phyloP scores from a whole-genome alignment of 495 filamentous ascomycete genomes.

The Aspergillus ellipticus region DNA sequence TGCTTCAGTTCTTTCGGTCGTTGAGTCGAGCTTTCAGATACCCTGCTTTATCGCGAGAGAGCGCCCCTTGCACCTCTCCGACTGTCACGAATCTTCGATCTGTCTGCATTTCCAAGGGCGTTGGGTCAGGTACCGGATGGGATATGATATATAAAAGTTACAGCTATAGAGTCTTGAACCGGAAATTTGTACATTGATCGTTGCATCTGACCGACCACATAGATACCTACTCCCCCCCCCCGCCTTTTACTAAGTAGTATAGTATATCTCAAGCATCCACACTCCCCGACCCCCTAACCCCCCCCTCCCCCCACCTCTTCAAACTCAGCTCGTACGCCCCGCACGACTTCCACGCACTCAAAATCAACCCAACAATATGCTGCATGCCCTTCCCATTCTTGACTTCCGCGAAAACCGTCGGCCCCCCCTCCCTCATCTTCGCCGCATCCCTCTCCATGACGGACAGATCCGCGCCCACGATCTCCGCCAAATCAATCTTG shows the following conservation, averaged over 20 bases:
- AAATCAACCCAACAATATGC: constrained; percentile 80
- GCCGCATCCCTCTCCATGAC: constrained; percentile 95
- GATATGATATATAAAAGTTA: neutral
- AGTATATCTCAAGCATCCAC: constrained; percentile 34
- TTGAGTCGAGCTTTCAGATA: constrained; percentile 14
- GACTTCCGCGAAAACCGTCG: constrained; percentile 95
- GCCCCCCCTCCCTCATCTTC: constrained; percentile 94
- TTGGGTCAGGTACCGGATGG: constrained; percentile 4
- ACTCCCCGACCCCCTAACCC: constrained; percentile 43
- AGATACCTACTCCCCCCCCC: no score
- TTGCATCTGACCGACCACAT: no score
- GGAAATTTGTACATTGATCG: neutral
- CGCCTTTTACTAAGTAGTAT: no score
- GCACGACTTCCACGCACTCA: constrained; percentile 88
- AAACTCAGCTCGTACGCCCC: constrained; percentile 63
- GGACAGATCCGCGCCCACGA: constrained; percentile 81
- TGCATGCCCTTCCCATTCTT: constrained; percentile 84
- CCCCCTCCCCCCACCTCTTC: constrained; percentile 51
- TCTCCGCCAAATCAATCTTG: constrained; percentile 91
- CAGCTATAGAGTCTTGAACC: neutral
- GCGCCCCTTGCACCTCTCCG: neutral
- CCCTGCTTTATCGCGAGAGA: constrained; percentile 12
- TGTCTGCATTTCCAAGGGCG: constrained; percentile 14
- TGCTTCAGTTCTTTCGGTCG: neutral
- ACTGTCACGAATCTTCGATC: neutral